These are phyloP conservation scores for Pythium brachiatum DNA, from an alignment of 352 stramenopile genomes.

Conservation along the genomic window DNA sequence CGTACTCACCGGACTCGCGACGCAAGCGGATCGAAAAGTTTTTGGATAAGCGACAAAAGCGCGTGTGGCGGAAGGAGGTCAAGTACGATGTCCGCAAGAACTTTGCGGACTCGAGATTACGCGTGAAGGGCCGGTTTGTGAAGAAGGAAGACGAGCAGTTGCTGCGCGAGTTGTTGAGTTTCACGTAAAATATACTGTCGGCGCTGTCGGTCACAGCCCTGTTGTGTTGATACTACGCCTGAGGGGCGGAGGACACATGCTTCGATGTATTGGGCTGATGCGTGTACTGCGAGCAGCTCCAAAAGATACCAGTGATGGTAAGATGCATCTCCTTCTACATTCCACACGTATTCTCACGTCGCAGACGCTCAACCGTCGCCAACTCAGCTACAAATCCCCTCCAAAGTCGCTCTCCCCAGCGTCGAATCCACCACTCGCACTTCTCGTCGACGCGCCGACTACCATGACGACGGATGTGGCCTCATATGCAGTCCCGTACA, in stretches of 20 bases:
- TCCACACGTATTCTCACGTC: slow-evolving; percentile 7
- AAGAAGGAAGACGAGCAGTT: slow-evolving; percentile 98
- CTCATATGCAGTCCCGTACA: background rate
- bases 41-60: slow-evolving; percentile 90
- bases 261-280: too few species aligned
- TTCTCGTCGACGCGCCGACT: too few species aligned
- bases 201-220: background rate
- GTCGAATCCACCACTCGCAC: slow-evolving; percentile 20
- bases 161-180: slow-evolving; percentile 79
- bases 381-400: slow-evolving; percentile 42
- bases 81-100: slow-evolving; percentile 99
- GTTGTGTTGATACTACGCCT: slow-evolving; percentile 91
- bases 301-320: too few species aligned
- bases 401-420: slow-evolving; percentile 29
- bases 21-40: slow-evolving; percentile 88
- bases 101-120: slow-evolving; percentile 97
- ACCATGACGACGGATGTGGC: too few species aligned
- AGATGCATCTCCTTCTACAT: too few species aligned
- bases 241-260: too few species aligned
- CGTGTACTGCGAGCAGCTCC: too few species aligned
- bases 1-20: slow-evolving; percentile 86
- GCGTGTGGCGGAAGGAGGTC: slow-evolving; percentile 97
- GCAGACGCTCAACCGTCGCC: slow-evolving; percentile 1
- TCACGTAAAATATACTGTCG: slow-evolving; percentile 48
- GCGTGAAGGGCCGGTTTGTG: slow-evolving; percentile 98